Evolutionary conservation across 2,329 filamentous ascomycete species (phyloP), one percentile per base, ranked within the genome.

Genomic region (Talaromyces sp.): DNA sequence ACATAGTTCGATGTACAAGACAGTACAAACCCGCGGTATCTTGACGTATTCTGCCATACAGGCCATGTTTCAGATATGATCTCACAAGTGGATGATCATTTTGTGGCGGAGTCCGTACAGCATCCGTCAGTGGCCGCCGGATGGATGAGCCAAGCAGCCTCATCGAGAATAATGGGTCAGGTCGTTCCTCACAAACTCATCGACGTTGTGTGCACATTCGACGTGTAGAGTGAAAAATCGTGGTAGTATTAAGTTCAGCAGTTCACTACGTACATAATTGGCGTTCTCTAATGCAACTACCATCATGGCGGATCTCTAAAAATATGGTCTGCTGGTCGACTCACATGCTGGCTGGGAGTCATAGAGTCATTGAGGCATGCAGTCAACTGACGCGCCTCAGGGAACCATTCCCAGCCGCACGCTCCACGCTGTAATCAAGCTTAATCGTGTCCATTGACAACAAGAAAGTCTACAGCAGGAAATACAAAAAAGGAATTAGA

Each of bases 21-120:
- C 33, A 37, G 25, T 37, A 39, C 27, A 31, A 5, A 6, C 1
- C 52, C 10, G 11, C 49, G 9, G 49, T 33, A 35, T 54, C 27
- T 6, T 19, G 7, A 13, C 10, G 31, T 54, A 54, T 54, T 35
- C 31, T 19, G 2, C 10, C 31, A 37, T 35, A 56, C 22, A 22
- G 60, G 33, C 22, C 60, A 41, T 62, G 60, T 62, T 62, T 62
- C 60, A 54, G 27, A 52, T 50, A 45, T 45, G 47, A 50, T 31
- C 47, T 50, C 41, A 37, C 10, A 43, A 37, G 19, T 31, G 47
- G 60, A 39, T 43, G 60, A 62, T 62, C 60, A 33, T 33, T 59
- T n/a, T 60, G 57, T 35, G 57, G 57, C 57, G 57, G 39, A 60
- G 57, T 45, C 2, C 15, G 22, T 17, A 17, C 41, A 13, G 3